Evolutionary conservation across 1,139 yeast species (phyloP), one percentile per base, ranked within the genome.

Genomic region (Scheffersomyces stambukii): DNA sequence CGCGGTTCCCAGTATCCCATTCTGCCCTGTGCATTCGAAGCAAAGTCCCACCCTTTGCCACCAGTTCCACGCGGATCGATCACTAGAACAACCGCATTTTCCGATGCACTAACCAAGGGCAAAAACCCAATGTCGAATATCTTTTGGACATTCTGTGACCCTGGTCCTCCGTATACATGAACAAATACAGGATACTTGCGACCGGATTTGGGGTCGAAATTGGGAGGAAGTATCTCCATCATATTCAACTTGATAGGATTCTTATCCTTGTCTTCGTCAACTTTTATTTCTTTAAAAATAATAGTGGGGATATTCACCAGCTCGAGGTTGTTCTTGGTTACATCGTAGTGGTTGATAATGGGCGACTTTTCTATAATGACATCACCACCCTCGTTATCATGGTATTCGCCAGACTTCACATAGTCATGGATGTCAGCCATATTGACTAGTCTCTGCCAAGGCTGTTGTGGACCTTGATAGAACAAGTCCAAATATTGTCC

Each of bases 51-150:
- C 5, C 95, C 95, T 55, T 78, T 77, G 18, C 83, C 88, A 3
- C 89, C 95, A 0, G 98, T 89, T 3, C 98, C 98, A 45, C 98
- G 68, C 6, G 98, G 98, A 45, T 91, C 99, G 20, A 91, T 81
- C 18, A 80, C 73, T 22, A 91, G 70, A 0, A 89, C 86, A 19
- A 91, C 71, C 0, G 86, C 81, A 45, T 83, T 80, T 31, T 83
- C 57, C 3, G 73, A 62, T 1, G 95, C 77, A 9, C 85, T 73
- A 1, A 81, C 71, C 7, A 81, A 68, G 25, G 81, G 81, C 46
- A 82, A 83, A 52, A 85, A 85, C 21, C 75, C 82, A 24, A 80
- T 56, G 2, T 54, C 49, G 41, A 70, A 81, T 22, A 61, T 48
- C 32, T 80, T 71, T 25, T 61, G 69, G 4, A 81, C 81, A 18